Evolutionary conservation across 192 early-diverging fungal species (phyloP), one percentile per base, ranked within the genome.

Genomic region (Pecoramyces ruminantium): DNA sequence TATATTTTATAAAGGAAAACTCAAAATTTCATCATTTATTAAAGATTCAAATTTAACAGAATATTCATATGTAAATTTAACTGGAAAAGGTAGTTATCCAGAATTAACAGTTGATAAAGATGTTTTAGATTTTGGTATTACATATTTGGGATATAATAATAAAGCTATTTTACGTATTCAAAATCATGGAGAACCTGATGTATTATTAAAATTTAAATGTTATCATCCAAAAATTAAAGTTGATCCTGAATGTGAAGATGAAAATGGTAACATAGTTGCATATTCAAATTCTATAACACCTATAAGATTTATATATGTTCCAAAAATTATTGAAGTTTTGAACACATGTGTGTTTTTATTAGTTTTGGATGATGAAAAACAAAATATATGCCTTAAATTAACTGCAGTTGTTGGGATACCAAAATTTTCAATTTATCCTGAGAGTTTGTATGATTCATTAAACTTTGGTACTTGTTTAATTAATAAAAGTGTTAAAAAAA

Each of bases 401-500:
- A 67, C 25, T 2, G 51, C 51, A 5, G 9, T 9, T 25, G 51
- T 67, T 67, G 25, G 51, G 25, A n/a, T 67, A 9, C 51, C 51
- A 11, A 67, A 67, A 67, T 67, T 67, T 67, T 67, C 25, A n/a
- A 67, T 67, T 11, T 67, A 67, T n/a, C 51, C 51, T 67, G 51
- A 67, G n/a, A n/a, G 18, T n/a, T 0, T 67, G 0, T 67, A 67
- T 67, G 51, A 67, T 8, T 67, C 25, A n/a, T n/a, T 67, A n/a
- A n/a, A 67, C n/a, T 67, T 67, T 27, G 51, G 51, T n/a, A 67
- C 51, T 0, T 67, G 51, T n/a, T 67, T 67, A 67, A 67, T 67
- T 67, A 67, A 67, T 67, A 67, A 67, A n/a, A 67, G 8, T 27
- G n/a, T 5, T 0, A 86, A 83, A 79, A 86, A 84, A 79, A 82